Percentiles rank a stretch among this genome's conserved stretches.
Conservation (phyloP, 768 basidiomycete genomes). For the Lactarius trivialis region DNA sequence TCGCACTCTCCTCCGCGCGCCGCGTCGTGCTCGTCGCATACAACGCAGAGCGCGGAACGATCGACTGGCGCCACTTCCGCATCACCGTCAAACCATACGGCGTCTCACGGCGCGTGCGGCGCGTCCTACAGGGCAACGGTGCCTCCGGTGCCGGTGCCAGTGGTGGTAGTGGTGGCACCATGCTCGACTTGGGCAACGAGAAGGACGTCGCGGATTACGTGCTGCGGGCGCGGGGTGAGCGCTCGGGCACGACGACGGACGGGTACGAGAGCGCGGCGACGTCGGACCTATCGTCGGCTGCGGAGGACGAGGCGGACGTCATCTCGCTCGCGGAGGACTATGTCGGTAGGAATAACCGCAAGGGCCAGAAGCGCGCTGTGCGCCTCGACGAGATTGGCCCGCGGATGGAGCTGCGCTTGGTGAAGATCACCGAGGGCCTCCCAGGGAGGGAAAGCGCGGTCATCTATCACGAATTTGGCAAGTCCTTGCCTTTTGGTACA, state of each 20-base stretch:
- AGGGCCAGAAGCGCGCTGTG: conserved; percentile 86
- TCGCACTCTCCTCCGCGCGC: conserved; percentile 83
- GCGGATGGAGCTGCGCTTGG: conserved; percentile 83
- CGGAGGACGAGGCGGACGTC: conserved; percentile 77
- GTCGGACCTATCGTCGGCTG: conserved; percentile 62
- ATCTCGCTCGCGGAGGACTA: conserved; percentile 89
- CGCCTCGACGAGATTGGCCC: conserved; percentile 92
- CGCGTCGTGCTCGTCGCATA: conserved; percentile 92
- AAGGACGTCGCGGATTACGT: conserved; percentile 95
- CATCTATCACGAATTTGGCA: conserved; percentile 92
- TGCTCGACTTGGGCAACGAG: conserved; percentile 82
- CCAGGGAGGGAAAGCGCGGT: conserved; percentile 92
- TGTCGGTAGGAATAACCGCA: conserved; percentile 89
- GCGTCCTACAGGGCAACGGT: conserved; percentile 62
- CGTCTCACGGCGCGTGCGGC: conserved; percentile 84
- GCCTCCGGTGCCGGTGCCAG: conserved; percentile 19
- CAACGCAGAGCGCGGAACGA: conserved; percentile 74
- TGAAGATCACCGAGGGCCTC: conserved; percentile 92
- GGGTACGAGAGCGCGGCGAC: conserved; percentile 71
- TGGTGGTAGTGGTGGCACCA: conserved; percentile 24
- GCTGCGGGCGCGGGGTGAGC: conserved; percentile 59
- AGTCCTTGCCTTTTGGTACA: conserved; percentile 27
- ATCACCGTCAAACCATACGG: conserved; percentile 95
- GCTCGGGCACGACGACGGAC: conserved; percentile 37
- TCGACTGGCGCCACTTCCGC: conserved; percentile 91